Evolutionary conservation across 805 yeast species (phyloP), one percentile per base, ranked within the genome.

Genomic region (Sungouiella blattae): DNA sequence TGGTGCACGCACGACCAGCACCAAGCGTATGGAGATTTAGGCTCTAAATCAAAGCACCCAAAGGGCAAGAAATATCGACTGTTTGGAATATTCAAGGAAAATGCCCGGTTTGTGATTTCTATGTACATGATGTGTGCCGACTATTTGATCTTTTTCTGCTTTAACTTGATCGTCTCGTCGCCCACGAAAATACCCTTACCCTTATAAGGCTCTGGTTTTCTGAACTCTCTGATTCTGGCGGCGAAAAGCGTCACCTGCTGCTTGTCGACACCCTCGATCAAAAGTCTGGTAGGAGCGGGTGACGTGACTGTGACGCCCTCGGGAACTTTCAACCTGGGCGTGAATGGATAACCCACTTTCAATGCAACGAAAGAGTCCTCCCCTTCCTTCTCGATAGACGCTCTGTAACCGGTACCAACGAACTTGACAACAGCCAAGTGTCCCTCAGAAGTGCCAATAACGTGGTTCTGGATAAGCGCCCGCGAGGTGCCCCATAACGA

Each of bases 201-300:
- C 68, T 93, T 93, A 63, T 93, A 93, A 26, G 97, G 97, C 67
- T 93, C 99, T 30, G 99, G 99, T 42, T 95, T 95, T 58, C 86
- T 87, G 71, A 78, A 78, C 50, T 77, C 77, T 60, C 98, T 81
- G 46, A 93, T 71, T 38, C 78, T 77, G 11, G 95, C 96, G 13
- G 98, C 98, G 62, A 86, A 87, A 36, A 82, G 71, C 55, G 78
- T 83, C 32, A 93, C 89, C 56, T 82, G 81, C 60, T 89, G 96
- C 62, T 87, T 85, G 62, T 91, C 83, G 28, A 80, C 67, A 18
- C 98, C 98, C 64, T 87, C 95, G 17, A 93, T 67, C 37, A 91
- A 71, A 35, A 93, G 61, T 47, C 95, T 75, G 5, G 96, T 86
- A 11, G 96, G 96, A 5, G 80, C 74, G 12, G 98, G 98, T 11